phyloP scores from a whole-genome alignment of 2,329 filamentous ascomycete genomes.

The Teratosphaeria nubilosa region DNA sequence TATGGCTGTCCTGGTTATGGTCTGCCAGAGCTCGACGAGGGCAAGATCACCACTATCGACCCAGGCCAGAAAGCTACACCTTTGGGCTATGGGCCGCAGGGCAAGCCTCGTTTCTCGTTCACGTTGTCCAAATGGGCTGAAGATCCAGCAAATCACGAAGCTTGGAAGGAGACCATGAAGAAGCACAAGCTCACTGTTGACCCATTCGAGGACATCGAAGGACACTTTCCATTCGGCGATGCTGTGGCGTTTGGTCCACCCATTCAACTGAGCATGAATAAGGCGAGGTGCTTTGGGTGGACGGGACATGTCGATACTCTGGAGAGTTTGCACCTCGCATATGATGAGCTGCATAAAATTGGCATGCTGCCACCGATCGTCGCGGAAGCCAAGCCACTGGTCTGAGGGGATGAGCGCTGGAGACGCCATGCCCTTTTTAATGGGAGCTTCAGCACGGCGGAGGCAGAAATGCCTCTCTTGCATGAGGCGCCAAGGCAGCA shows the following conservation, averaged over 20 bases:
- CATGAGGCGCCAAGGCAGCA: neutral
- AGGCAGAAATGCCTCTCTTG: neutral
- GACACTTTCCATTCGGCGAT: constrained; percentile 39
- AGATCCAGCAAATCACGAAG: constrained; percentile 32
- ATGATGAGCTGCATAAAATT: constrained; percentile 32
- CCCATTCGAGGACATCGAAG: constrained; percentile 35
- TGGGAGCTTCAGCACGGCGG: neutral
- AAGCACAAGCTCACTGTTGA: constrained; percentile 32
- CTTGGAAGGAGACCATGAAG: constrained; percentile 37
- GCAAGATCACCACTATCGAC: constrained; percentile 16
- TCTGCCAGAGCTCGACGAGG: constrained; percentile 18
- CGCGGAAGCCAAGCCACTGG: constrained; percentile 16
- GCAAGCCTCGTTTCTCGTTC: constrained; percentile 30
- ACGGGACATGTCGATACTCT: constrained; percentile 37
- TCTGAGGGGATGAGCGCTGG: constrained; percentile 6
- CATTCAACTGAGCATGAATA: constrained; percentile 30
- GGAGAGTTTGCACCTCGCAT: constrained; percentile 34
- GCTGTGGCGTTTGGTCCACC: constrained; percentile 25
- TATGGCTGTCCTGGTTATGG: constrained; percentile 26
- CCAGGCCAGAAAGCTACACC: constrained; percentile 13
- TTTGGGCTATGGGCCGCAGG: constrained; percentile 35
- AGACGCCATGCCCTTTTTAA: no score
- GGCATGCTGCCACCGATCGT: constrained; percentile 34
- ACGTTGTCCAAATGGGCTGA: constrained; percentile 38
- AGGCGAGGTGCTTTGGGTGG: constrained; percentile 37